Conservation (phyloP, 352 stramenopile species). For the Globisporangium takayamanum region DNA sequence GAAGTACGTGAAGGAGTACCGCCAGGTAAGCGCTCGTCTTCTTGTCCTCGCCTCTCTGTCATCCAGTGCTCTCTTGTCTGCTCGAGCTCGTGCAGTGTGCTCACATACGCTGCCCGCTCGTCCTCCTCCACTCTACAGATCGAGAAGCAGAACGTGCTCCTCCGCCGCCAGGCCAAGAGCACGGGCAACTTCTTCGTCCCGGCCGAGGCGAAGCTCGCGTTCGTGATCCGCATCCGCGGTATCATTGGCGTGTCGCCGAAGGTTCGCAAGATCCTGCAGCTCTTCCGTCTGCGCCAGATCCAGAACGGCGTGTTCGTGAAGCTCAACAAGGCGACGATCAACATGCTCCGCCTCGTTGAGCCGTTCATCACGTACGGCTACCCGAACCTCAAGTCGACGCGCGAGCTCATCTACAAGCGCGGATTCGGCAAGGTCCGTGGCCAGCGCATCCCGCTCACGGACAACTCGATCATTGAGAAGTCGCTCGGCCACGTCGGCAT, state of each 20-base stretch:
- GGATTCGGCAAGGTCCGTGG: constrained; percentile 98
- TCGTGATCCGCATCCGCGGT: constrained; percentile 99
- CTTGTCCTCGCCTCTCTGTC: neutral
- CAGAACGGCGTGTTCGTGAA: constrained; percentile 99
- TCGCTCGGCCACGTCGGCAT: constrained; percentile 94
- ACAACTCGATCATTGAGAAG: constrained; percentile 97
- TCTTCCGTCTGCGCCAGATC: constrained; percentile 99
- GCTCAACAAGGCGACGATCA: constrained; percentile 99
- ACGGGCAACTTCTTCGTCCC: constrained; percentile 97
- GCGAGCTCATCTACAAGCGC: constrained; percentile 99
- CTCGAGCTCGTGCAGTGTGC: no score
- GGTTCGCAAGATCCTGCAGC: constrained; percentile 97
- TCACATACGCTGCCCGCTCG: neutral
- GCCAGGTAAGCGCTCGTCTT: constrained; percentile 43
- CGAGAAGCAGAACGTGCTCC: constrained; percentile 90
- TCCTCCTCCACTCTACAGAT: constrained; percentile 28
- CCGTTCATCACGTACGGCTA: constrained; percentile 98
- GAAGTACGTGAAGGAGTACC: constrained; percentile 99
- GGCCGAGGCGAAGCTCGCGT: constrained; percentile 95
- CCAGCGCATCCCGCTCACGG: constrained; percentile 95
- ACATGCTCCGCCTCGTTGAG: constrained; percentile 98
- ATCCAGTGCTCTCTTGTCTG: no score
- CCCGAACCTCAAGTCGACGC: constrained; percentile 96
- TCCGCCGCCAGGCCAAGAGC: constrained; percentile 94
- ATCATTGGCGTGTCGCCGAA: constrained; percentile 93